Base-by-base conservation (phyloP, 2,329 filamentous ascomycete genomes). In the Ophiostoma montium region DNA sequence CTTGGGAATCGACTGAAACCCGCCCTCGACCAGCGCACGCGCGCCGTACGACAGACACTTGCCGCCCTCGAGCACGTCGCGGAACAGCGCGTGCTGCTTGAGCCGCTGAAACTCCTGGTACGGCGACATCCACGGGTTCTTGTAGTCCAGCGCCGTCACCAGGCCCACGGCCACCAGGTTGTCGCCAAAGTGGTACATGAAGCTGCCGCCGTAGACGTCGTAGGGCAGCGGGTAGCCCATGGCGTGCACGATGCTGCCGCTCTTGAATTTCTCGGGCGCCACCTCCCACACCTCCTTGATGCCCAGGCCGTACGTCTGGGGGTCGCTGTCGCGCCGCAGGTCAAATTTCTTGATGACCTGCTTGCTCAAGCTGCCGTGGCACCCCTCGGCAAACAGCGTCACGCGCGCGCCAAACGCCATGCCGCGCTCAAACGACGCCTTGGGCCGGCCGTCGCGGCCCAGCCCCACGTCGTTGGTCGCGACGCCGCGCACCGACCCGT, bases 111-210 rank as follows among this genome's bases (percentile, higher is more conserved):
- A 98, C 64, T 98, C 92, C 51, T 81, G 78, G 63, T 96, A 98
- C 0, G 92, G 92, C 3, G 89, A 92, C 49, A 96, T 68, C 87
- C 90, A 98, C 0, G 92, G 92, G 66, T 98, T 98, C 38, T 86
- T 75, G 64, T 98, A 98, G 70, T 98, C 92, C 48, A 98, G 75
- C 21, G 89, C 89, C 35, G 94, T 85, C 11, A 98, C 92, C 16
- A 96, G 72, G 21, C 92, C 92, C 50, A 98, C 74, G 57, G 82
- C 88, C 52, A 98, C 90, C 59, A 96, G 76, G 66, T 96, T 98
- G 59, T 98, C 90, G 35, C 89, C 92, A 65, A 96, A 98, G 66
- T 98, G 92, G 62, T 98, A 98, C 86, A 98, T 89, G 82, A 88
- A 98, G n/a, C 86, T 88, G 56, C 92, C 92, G 57, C 92, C 92